phyloP scores from a whole-genome alignment of 139 green algal species.

The Tetraselmis striata region DNA sequence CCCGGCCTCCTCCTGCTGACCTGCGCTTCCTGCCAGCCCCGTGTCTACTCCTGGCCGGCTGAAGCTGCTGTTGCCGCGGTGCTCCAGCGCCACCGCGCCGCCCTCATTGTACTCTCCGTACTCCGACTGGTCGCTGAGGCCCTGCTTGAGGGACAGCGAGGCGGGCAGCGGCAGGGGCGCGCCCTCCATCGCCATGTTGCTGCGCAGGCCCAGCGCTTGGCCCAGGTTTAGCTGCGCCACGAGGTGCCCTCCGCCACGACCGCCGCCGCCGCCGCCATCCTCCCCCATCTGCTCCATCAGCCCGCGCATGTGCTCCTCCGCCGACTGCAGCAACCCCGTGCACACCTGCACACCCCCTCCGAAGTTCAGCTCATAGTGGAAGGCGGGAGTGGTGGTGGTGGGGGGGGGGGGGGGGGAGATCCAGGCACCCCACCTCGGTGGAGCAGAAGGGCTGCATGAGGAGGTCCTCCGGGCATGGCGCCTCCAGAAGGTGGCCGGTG shows the following conservation, averaged over 20 bases:
- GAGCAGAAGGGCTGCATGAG: slow-evolving; percentile 73
- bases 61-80: too few species aligned
- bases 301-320: neutral
- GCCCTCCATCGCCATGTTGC: neutral
- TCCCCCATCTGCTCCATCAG: neutral
- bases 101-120: too few species aligned
- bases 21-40: too few species aligned
- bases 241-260: neutral
- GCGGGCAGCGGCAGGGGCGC: neutral
- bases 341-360: neutral
- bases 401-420: too few species aligned
- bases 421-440: slow-evolving; percentile 59
- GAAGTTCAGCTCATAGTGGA: too few species aligned
- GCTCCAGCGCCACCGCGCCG: too few species aligned
- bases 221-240: neutral
- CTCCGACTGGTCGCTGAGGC: neutral
- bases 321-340: neutral
- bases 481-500: slow-evolving; percentile 52
- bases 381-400: too few species aligned
- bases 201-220: neutral
- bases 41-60: too few species aligned
- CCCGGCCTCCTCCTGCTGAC: too few species aligned
- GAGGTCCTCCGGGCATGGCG: slow-evolving; percentile 59
- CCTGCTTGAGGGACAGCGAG: neutral
- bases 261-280: neutral